A percentile compares a stretch with the other conserved stretches of the same genome.
Conservation (phyloP, 2,329 filamentous ascomycete species). For the Xylariaceae sp. region DNA sequence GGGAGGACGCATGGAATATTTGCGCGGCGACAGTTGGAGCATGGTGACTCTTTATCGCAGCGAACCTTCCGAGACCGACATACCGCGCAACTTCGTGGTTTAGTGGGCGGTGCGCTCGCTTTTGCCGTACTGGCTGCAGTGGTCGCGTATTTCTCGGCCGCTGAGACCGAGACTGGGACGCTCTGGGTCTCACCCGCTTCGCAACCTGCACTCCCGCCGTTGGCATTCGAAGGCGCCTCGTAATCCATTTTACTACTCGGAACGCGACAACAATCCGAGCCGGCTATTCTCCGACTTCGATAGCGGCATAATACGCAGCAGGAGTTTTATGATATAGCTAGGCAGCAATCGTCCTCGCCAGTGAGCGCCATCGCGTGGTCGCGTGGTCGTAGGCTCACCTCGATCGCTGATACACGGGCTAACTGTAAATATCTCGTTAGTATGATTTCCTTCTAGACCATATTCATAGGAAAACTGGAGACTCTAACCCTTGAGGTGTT, state of each 20-base stretch:
- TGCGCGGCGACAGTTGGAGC: constrained; percentile 52
- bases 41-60: constrained; percentile 54
- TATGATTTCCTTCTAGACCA: no score
- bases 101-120: constrained; percentile 2
- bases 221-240: neutral
- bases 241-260: neutral
- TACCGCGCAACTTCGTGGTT: constrained; percentile 23
- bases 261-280: no score
- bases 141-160: neutral
- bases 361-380: no score
- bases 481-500: no score
- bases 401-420: no score
- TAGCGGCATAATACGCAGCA: no score
- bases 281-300: no score
- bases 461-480: no score
- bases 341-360: no score
- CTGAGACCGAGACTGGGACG: neutral
- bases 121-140: neutral
- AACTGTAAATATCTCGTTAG: no score
- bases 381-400: no score
- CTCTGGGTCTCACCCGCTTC: neutral
- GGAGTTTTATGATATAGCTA: no score
- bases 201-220: neutral
- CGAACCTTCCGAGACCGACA: constrained; percentile 54
- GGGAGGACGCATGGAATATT: constrained; percentile 50